Conservation (phyloP, 202 grass and related monocot species). For the Setaria viridis region DNA sequence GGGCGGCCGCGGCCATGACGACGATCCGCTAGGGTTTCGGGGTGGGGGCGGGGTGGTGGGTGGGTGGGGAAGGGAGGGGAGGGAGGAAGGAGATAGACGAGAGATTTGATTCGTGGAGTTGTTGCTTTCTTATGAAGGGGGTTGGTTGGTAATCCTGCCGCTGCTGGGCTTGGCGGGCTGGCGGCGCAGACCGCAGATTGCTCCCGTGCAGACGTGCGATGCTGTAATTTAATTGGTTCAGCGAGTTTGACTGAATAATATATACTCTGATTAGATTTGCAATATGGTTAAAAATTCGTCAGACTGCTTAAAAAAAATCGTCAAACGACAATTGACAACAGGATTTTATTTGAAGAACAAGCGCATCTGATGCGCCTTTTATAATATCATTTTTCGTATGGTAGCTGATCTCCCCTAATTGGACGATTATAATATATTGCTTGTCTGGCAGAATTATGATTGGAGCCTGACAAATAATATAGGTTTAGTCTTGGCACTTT, state of each 20-base stretch:
- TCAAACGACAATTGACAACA: constrained; percentile 5
- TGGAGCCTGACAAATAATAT: not conserved
- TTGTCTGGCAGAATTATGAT: constrained; percentile 11
- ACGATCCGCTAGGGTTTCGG: constrained; percentile 39
- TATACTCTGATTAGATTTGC: not conserved
- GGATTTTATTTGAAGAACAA: constrained; percentile 12
- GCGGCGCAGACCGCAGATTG: constrained; percentile 29
- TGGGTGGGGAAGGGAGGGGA: not conserved
- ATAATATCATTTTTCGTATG: not conserved
- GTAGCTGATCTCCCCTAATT: not conserved
- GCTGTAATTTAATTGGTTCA: constrained; percentile 27
- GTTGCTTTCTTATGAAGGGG: constrained; percentile 24
- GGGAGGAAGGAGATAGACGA: constrained; percentile 26
- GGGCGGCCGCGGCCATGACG: constrained; percentile 60
- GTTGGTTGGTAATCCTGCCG: not conserved
- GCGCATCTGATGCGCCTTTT: not conserved
- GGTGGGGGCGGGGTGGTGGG: not conserved
- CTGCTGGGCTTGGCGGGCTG: constrained; percentile 36
- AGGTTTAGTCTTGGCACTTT: not conserved
- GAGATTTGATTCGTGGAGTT: constrained; percentile 37
- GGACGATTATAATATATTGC: not conserved
- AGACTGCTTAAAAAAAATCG: not conserved
- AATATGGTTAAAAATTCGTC: constrained; percentile 4
- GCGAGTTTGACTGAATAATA: constrained; percentile 25
- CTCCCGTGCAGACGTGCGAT: constrained; percentile 25